These are phyloP conservation scores for Thielaviopsis musarum DNA, from an alignment of 2,329 filamentous ascomycete species.

Conservation along the genomic window DNA sequence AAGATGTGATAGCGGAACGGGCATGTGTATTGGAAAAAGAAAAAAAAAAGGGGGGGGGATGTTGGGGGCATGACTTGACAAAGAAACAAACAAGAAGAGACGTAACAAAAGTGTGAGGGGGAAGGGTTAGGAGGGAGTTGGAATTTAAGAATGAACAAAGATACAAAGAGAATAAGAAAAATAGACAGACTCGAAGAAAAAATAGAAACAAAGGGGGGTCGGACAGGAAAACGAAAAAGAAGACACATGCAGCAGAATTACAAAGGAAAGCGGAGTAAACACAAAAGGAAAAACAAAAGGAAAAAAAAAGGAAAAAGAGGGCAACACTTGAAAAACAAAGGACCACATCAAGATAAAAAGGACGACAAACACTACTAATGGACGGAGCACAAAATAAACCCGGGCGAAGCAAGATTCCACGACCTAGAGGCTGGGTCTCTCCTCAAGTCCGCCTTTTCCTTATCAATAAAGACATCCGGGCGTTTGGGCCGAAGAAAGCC, in stretches of 20 bases:
- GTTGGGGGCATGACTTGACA: neutral
- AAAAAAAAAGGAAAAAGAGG: neutral
- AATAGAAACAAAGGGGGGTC: neutral
- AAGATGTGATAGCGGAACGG: neutral
- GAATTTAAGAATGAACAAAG: neutral
- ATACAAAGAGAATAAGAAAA: neutral
- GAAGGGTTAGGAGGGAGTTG: neutral
- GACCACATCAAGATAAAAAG: constrained; percentile 3
- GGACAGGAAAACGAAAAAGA: neutral
- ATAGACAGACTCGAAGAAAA: neutral
- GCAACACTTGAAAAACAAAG: constrained; percentile 1
- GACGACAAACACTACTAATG: neutral
- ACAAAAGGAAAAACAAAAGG: neutral
- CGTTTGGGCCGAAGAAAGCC: neutral
- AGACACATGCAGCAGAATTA: neutral
- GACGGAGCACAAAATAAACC: neutral
- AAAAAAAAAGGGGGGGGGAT: neutral
- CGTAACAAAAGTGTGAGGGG: neutral
- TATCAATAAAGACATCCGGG: neutral
- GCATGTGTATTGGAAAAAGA: neutral
- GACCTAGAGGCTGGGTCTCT: neutral
- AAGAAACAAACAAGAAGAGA: neutral
- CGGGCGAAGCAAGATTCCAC: neutral
- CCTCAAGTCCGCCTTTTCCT: neutral
- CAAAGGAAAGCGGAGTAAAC: constrained; percentile 1